phyloP scores from a whole-genome alignment of 305 asterid species.

The Fraxinus angustifolia region DNA sequence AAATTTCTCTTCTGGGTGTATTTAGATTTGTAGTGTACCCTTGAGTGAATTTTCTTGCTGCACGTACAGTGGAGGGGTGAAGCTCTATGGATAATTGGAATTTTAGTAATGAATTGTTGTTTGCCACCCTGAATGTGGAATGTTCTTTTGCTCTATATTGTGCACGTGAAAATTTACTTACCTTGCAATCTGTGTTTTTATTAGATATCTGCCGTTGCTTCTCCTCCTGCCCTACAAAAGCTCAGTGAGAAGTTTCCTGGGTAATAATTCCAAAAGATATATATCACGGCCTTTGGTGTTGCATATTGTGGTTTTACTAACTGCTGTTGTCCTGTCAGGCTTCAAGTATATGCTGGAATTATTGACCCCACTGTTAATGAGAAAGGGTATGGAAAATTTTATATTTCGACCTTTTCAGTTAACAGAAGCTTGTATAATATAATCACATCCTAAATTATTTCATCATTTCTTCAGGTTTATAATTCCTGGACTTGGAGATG shows the following conservation, averaged over 20 bases:
- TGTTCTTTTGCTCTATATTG: not conserved
- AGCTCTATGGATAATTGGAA: not conserved
- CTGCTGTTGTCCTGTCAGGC: conserved; percentile 46
- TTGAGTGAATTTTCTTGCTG: not conserved
- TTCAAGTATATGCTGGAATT: conserved; percentile 85
- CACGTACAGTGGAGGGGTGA: not conserved
- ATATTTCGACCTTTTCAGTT: not conserved
- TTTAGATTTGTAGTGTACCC: not conserved
- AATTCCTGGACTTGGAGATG: conserved; percentile 94
- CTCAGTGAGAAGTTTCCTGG: conserved; percentile 86
- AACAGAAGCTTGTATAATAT: not conserved
- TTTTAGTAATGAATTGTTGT: not conserved
- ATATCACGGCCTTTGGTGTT: not conserved
- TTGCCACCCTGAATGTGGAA: not conserved
- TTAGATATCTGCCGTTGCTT: conserved; percentile 87
- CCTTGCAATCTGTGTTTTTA: conserved; percentile 11
- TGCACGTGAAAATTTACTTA: conserved; percentile 11
- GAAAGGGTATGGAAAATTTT: conserved; percentile 58
- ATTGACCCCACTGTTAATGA: conserved; percentile 75
- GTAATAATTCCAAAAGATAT: conserved; percentile 24
- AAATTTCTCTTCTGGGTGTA: not conserved
- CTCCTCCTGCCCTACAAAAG: conserved; percentile 94
- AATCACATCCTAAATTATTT: conserved; percentile 13
- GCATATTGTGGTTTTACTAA: conserved; percentile 4
- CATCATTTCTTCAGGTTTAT: conserved; percentile 62